Evolutionary conservation across 225 moss, liverwort and hornwort species (phyloP).

Genomic region (Marchantia paleacea): DNA sequence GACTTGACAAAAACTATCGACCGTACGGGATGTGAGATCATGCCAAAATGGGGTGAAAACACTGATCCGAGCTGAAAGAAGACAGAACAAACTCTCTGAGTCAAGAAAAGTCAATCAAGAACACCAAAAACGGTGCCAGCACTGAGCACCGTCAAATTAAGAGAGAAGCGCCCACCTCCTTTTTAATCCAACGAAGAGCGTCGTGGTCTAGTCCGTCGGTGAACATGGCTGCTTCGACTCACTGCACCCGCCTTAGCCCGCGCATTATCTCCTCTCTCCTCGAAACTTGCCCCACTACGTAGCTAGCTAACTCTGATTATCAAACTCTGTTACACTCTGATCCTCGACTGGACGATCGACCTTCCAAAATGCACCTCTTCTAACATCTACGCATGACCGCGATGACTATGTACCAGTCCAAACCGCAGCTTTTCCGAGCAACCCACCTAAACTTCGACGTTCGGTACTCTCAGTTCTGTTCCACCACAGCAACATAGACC

Average conservation of each 20-base stretch:
- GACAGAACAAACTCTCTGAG: neutral
- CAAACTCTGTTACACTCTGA: neutral
- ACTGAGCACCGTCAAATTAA: neutral
- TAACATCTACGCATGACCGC: neutral
- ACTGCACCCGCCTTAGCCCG: conserved; percentile 45
- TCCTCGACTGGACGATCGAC: neutral
- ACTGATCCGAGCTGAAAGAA: neutral
- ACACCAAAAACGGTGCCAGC: neutral
- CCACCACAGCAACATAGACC: neutral
- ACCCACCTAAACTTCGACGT: neutral
- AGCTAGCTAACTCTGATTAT: neutral
- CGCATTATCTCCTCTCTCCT: conserved; percentile 29
- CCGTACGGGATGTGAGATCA: neutral
- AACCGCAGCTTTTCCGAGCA: neutral
- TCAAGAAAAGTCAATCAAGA: neutral
- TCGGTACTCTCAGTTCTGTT: neutral
- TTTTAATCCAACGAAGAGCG: conserved; percentile 87
- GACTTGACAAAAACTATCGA: neutral
- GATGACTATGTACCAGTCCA: neutral
- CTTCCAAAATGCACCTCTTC: neutral
- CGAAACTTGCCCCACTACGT: neutral
- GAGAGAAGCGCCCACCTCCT: conserved; percentile 41
- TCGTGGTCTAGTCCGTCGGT: conserved; percentile 91
- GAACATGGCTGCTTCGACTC: conserved; percentile 66
- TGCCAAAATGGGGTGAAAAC: neutral